Conservation (phyloP, 1,139 yeast species). For the Magnusiomyces clavatus region DNA sequence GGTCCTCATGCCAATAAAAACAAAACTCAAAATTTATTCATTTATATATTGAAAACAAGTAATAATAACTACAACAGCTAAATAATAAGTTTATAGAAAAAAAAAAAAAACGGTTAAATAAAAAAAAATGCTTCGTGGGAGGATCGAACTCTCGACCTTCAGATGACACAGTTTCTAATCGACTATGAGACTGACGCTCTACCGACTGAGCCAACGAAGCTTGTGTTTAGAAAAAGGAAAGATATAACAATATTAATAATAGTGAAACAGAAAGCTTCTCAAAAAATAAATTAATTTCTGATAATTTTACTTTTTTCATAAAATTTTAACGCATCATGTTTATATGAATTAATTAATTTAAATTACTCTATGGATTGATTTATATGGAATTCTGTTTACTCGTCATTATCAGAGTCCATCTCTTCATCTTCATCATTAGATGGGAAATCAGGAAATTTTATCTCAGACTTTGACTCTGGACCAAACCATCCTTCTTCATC, state of each 20-base stretch:
- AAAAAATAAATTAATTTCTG: no score
- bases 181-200: slow-evolving; percentile 17
- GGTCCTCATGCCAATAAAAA: no score
- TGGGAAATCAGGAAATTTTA: slow-evolving; percentile 13
- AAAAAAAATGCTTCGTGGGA: slow-evolving; percentile 9
- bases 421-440: slow-evolving; percentile 20
- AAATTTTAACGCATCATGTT: no score
- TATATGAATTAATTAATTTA: neutral
- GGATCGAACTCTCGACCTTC: slow-evolving; percentile 14
- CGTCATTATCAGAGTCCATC: slow-evolving; percentile 19
- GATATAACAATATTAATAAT: no score
- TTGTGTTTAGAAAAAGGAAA: no score
- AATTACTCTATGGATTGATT: neutral
- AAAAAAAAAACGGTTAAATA: neutral
- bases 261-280: no score
- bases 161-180: slow-evolving; percentile 4
- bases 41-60: no score
- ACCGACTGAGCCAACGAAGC: slow-evolving; percentile 18
- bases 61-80: neutral
- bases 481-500: slow-evolving; percentile 42
- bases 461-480: slow-evolving; percentile 28
- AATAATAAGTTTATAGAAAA: neutral
- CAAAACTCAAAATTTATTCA: no score
- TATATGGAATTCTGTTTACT: neutral
- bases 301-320: no score